Conservation (phyloP, 805 yeast genomes). For the Candida berthetii region DNA sequence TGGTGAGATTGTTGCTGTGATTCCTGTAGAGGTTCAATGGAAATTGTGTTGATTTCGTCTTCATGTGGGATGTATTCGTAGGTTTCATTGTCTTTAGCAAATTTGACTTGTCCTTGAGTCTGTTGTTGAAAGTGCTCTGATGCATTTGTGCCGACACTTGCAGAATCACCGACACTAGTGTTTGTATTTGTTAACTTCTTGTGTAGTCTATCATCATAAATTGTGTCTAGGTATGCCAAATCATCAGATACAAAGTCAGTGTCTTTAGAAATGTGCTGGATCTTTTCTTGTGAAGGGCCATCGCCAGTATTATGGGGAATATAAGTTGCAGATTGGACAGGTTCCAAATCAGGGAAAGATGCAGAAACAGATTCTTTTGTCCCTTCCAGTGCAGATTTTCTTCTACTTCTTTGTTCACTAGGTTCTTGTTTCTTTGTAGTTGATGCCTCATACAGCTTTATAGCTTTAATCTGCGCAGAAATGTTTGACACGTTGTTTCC, state of each 20-base stretch:
- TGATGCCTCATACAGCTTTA: not conserved
- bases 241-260: not conserved
- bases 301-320: conserved; percentile 53
- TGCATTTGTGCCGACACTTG: not conserved
- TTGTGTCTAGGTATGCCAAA: not conserved
- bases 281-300: conserved; percentile 6
- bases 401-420: conserved; percentile 1
- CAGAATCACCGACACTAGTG: not conserved
- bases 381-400: conserved; percentile 1
- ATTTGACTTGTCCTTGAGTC: conserved; percentile 4
- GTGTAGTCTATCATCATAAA: not conserved
- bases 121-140: not conserved
- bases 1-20: not conserved
- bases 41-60: conserved; percentile 1
- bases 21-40: not conserved
- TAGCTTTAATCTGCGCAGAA: not conserved
- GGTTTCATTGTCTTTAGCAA: conserved; percentile 7
- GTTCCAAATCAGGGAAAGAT: conserved; percentile 32
- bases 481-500: not conserved
- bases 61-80: conserved; percentile 4
- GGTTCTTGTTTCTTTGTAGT: not conserved
- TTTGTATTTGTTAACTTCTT: not conserved
- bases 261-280: conserved; percentile 2
- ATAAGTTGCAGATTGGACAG: conserved; percentile 66
- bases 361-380: not conserved